Percentiles rank a stretch among this genome's conserved stretches.
Evolutionary conservation across 1,139 yeast genomes (phyloP).

Genomic region (Scheffersomyces lignicola): DNA sequence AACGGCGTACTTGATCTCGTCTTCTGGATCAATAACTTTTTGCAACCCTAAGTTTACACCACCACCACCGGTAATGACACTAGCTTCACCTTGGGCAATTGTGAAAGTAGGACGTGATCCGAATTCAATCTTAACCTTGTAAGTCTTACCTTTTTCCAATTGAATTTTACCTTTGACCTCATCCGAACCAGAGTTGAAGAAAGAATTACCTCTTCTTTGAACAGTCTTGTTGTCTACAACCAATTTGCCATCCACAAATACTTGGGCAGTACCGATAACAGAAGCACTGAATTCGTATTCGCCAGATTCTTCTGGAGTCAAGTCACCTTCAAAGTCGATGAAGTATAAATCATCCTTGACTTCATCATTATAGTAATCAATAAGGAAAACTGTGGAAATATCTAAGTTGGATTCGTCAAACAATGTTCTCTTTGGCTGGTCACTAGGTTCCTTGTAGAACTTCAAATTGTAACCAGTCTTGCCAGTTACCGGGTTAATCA

Average conservation of each 20-base stretch:
- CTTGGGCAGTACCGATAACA: conserved; percentile 52
- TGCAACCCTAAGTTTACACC: conserved; percentile 31
- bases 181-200: conserved; percentile 47
- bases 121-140: conserved; percentile 48
- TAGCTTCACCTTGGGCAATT: conserved; percentile 15
- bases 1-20: conserved; percentile 24
- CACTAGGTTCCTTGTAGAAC: conserved; percentile 31
- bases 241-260: conserved; percentile 50
- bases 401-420: conserved; percentile 38
- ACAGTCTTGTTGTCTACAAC: conserved; percentile 57
- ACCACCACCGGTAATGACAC: conserved; percentile 26
- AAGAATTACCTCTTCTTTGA: conserved; percentile 48
- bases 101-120: conserved; percentile 52
- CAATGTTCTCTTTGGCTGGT: conserved; percentile 17
- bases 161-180: conserved; percentile 42
- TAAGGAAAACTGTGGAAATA: conserved; percentile 39
- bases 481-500: conserved; percentile 32
- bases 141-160: conserved; percentile 41
- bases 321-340: conserved; percentile 45
- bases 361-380: conserved; percentile 42
- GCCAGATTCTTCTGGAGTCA: conserved; percentile 46
- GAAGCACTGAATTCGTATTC: conserved; percentile 52
- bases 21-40: conserved; percentile 19
- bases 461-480: conserved; percentile 38
- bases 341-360: conserved; percentile 27